These are phyloP conservation scores for Neoboletus magnificus DNA, from an alignment of 768 basidiomycete genomes.

Conservation along the genomic window DNA sequence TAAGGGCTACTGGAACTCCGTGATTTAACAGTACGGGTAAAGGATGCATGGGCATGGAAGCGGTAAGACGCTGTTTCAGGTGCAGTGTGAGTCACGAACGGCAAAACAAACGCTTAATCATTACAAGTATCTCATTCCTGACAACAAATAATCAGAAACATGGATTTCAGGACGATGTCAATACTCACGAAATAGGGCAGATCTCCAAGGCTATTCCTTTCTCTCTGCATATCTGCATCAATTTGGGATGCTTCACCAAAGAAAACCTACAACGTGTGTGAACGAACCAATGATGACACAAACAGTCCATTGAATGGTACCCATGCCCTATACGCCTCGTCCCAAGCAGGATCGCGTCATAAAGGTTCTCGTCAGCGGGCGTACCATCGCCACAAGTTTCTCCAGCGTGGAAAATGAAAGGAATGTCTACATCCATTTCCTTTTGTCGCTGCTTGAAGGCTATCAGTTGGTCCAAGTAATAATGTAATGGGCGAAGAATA, in stretches of 20 bases:
- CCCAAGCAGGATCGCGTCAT: constrained; percentile 74
- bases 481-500: constrained; percentile 49
- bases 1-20: constrained; percentile 67
- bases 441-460: constrained; percentile 56
- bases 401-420: constrained; percentile 78
- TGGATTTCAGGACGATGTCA: background rate
- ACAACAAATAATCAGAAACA: background rate
- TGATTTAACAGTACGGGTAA: constrained; percentile 69
- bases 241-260: constrained; percentile 69
- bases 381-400: constrained; percentile 79
- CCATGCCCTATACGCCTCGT: constrained; percentile 83
- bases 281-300: background rate
- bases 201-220: constrained; percentile 65
- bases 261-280: constrained; percentile 49
- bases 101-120: constrained; percentile 7
- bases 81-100: background rate
- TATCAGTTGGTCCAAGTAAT: constrained; percentile 61
- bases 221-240: constrained; percentile 65
- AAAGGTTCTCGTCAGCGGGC: constrained; percentile 65
- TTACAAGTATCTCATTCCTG: constrained; percentile 74
- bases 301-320: constrained; percentile 32
- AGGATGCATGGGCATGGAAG: constrained; percentile 79
- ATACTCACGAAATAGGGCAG: constrained; percentile 75
- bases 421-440: constrained; percentile 54
- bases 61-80: constrained; percentile 55